phyloP scores from a whole-genome alignment of 2,329 filamentous ascomycete species.

The Kalmusia sp. region DNA sequence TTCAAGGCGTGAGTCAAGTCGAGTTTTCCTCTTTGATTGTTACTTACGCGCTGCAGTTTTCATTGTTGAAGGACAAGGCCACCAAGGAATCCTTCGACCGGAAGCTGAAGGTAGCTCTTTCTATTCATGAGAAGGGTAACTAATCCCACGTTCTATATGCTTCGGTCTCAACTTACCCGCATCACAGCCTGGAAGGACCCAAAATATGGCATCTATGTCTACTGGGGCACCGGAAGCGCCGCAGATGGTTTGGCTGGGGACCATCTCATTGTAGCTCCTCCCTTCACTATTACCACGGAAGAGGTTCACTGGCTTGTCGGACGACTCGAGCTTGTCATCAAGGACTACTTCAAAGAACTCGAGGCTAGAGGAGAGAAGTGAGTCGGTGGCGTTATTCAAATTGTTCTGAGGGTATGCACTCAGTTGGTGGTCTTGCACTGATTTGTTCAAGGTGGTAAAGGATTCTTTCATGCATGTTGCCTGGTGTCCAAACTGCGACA shows the following conservation, averaged over 20 bases:
- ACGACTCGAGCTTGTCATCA: constrained; percentile 57
- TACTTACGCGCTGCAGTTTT: constrained; percentile 60
- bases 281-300: constrained; percentile 67
- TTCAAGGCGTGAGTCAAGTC: constrained; percentile 59
- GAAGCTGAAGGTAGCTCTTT: constrained; percentile 53
- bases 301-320: constrained; percentile 65
- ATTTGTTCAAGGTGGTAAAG: background rate
- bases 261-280: constrained; percentile 72
- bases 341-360: constrained; percentile 7
- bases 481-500: background rate
- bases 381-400: background rate
- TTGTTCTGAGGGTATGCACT: background rate
- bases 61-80: constrained; percentile 63
- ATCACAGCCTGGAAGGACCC: constrained; percentile 3
- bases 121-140: constrained; percentile 60
- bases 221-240: constrained; percentile 68
- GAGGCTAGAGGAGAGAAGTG: background rate
- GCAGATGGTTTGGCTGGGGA: constrained; percentile 66
- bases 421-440: background rate
- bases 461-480: background rate
- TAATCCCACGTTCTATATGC: constrained; percentile 4
- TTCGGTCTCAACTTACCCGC: background rate
- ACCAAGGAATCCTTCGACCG: constrained; percentile 63
- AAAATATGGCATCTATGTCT: constrained; percentile 63
- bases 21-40: constrained; percentile 9